A percentile compares a stretch with the other conserved stretches of the same genome.
phyloP scores from a whole-genome alignment of 345 rosid genomes.

The Eucalyptus marginata region DNA sequence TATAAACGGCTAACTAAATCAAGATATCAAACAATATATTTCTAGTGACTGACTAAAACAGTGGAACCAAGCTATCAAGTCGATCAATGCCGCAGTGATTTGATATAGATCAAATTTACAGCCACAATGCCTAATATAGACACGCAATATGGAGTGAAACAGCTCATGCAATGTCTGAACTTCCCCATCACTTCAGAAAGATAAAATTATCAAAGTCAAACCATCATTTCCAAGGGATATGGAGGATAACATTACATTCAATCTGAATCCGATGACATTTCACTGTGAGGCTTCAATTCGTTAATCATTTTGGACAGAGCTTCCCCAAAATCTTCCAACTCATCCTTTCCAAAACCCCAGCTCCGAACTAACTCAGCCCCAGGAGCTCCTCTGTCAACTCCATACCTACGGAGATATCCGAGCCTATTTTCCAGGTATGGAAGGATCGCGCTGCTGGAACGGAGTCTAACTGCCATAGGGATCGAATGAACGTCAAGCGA shows the following conservation, averaged over 20 bases:
- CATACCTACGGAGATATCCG: conserved; percentile 40
- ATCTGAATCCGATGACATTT: conserved; percentile 56
- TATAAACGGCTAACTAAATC: not conserved
- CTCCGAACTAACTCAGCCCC: conserved; percentile 53
- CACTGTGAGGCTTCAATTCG: conserved; percentile 23
- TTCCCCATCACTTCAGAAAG: not conserved
- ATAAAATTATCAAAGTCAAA: not conserved
- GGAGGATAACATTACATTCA: conserved; percentile 1
- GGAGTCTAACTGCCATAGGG: conserved; percentile 62
- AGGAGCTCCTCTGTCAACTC: conserved; percentile 48
- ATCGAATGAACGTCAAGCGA: conserved; percentile 70
- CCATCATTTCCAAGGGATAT: not conserved
- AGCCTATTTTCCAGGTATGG: conserved; percentile 60
- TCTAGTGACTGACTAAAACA: not conserved
- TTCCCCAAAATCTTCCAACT: conserved; percentile 67
- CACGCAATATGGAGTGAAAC: not conserved
- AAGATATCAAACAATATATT: not conserved
- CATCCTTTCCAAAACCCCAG: conserved; percentile 89
- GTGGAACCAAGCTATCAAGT: not conserved
- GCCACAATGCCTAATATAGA: not conserved
- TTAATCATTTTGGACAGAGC: conserved; percentile 49
- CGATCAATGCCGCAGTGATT: not conserved
- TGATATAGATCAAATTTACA: not conserved
- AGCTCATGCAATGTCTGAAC: not conserved
- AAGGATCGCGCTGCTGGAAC: conserved; percentile 55